Percentiles rank a stretch among this genome's conserved stretches.
Evolutionary conservation across 345 rosid genomes (phyloP).

Genomic region (Hibiscus mutabilis): DNA sequence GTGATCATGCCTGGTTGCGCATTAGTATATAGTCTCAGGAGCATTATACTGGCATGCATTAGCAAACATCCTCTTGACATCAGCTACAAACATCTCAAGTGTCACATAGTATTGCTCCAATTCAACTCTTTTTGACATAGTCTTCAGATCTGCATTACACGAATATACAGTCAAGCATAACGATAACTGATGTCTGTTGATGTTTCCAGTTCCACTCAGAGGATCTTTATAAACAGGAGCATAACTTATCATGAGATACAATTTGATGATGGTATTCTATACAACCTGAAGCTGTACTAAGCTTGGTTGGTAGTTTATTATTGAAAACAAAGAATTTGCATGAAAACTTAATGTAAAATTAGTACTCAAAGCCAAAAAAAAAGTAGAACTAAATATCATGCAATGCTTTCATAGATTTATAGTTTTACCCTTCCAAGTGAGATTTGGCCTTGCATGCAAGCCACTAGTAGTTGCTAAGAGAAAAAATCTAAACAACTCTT

Average conservation of each 20-base stretch:
- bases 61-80: constrained; percentile 87
- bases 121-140: constrained; percentile 84
- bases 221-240: background rate
- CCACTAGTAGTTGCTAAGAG: background rate
- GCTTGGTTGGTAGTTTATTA: background rate
- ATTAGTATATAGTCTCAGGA: constrained; percentile 85
- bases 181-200: background rate
- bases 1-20: constrained; percentile 60
- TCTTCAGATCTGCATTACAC: constrained; percentile 68
- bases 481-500: background rate
- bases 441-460: background rate
- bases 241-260: background rate
- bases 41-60: constrained; percentile 93
- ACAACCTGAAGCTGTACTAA: background rate
- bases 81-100: constrained; percentile 91
- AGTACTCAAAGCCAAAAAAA: background rate
- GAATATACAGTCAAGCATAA: constrained; percentile 2
- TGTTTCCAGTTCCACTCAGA: background rate
- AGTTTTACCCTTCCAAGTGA: background rate
- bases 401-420: background rate
- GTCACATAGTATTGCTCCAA: constrained; percentile 93
- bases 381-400: background rate
- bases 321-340: background rate
- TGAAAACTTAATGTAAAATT: background rate
- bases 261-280: background rate